These are phyloP conservation scores for Rubroboletus pulcherrimus DNA, from an alignment of 768 basidiomycete species.

Conservation along the genomic window DNA sequence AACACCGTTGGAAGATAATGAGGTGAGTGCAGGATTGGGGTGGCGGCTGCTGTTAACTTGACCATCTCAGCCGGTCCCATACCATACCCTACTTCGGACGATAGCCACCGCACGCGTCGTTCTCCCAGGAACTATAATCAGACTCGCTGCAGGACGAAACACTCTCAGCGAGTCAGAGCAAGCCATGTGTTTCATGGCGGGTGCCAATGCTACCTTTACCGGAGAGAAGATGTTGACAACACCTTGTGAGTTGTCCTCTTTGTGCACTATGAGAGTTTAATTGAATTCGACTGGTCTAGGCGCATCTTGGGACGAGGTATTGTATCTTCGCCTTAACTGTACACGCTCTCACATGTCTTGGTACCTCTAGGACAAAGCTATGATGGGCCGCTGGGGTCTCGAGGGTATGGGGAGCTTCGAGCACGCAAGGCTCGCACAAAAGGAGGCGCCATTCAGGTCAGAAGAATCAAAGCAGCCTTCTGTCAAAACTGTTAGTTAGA, in stretches of 20 bases:
- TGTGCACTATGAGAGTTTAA: neutral
- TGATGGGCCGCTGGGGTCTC: conserved; percentile 93
- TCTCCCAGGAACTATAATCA: conserved; percentile 88
- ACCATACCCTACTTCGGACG: conserved; percentile 85
- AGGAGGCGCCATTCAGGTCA: conserved; percentile 38
- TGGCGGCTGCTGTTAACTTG: conserved; percentile 6
- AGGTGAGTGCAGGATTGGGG: conserved; percentile 43
- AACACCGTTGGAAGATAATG: conserved; percentile 88
- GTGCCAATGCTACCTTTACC: conserved; percentile 98
- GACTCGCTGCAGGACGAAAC: conserved; percentile 91
- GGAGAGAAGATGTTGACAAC: conserved; percentile 97
- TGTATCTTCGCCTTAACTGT: conserved; percentile 6
- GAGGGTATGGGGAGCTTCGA: conserved; percentile 90
- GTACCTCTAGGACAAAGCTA: conserved; percentile 70
- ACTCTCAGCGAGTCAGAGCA: conserved; percentile 88
- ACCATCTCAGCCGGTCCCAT: conserved; percentile 60
- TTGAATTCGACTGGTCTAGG: conserved; percentile 40
- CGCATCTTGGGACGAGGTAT: conserved; percentile 90
- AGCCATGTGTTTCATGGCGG: conserved; percentile 98
- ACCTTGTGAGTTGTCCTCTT: conserved; percentile 60
- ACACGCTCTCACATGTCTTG: neutral
- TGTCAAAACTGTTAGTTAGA: neutral
- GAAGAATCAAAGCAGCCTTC: neutral
- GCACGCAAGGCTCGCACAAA: conserved; percentile 55
- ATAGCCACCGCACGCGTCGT: conserved; percentile 94